phyloP scores from a whole-genome alignment of 257 asterid species.

The Penstemon newberryi region DNA sequence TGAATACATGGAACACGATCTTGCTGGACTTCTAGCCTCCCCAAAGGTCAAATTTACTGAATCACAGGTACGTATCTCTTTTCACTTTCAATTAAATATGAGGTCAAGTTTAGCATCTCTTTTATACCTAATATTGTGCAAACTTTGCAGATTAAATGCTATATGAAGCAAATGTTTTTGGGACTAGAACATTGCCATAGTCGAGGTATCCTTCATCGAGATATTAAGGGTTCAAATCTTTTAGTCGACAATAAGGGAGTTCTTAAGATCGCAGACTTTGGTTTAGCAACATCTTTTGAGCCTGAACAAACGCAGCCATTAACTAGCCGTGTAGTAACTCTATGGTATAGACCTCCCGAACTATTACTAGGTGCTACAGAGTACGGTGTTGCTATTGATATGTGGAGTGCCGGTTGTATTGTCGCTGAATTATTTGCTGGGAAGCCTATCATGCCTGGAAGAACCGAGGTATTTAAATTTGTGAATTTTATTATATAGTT shows the following conservation, averaged over 20 bases:
- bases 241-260: slow-evolving; percentile 21
- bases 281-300: slow-evolving; percentile 22
- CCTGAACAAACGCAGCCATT: slow-evolving; percentile 25
- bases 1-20: slow-evolving; percentile 31
- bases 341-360: slow-evolving; percentile 32
- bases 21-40: slow-evolving; percentile 27
- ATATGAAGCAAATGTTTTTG: slow-evolving; percentile 22
- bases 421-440: slow-evolving; percentile 25
- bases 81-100: neutral
- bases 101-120: neutral
- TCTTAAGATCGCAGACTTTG: slow-evolving; percentile 29
- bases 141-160: slow-evolving; percentile 27
- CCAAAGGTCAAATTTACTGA: slow-evolving; percentile 28
- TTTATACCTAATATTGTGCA: neutral
- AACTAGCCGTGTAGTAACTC: slow-evolving; percentile 28
- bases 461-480: slow-evolving; percentile 21
- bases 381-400: slow-evolving; percentile 26
- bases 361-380: slow-evolving; percentile 26
- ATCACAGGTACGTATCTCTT: slow-evolving; percentile 11
- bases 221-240: slow-evolving; percentile 24
- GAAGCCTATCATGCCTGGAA: slow-evolving; percentile 31
- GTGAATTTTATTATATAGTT: neutral
- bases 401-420: slow-evolving; percentile 31
- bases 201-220: slow-evolving; percentile 26
- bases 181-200: slow-evolving; percentile 30